Evolutionary conservation across 495 filamentous ascomycete genomes (phyloP).

Genomic region (Penicillium atrosanguineum): DNA sequence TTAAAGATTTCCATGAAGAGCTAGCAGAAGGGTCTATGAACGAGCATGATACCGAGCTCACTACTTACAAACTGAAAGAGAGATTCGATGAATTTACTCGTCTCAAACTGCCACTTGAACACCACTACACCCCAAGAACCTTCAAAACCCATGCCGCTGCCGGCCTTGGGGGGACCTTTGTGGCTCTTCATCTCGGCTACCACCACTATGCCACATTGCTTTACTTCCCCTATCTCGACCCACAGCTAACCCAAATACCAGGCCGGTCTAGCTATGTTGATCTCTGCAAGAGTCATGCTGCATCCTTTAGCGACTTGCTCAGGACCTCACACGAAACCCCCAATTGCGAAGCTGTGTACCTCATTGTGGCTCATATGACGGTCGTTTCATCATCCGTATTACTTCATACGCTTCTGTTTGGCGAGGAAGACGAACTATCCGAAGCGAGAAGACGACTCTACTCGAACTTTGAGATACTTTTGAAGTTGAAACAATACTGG

Average conservation of each 20-base stretch:
- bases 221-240: conserved; percentile 27
- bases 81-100: conserved; percentile 9
- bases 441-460: conserved; percentile 21
- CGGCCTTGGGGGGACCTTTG: conserved; percentile 23
- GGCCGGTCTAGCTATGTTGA: conserved; percentile 12
- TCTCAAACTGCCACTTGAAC: conserved; percentile 8
- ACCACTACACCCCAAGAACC: conserved; percentile 12
- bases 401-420: conserved; percentile 29
- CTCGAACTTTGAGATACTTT: conserved; percentile 24
- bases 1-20: conserved; percentile 17
- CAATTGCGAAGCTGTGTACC: conserved; percentile 24
- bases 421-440: conserved; percentile 18
- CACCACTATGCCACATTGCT: conserved; percentile 30
- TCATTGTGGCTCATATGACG: conserved; percentile 31
- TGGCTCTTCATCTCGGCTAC: conserved; percentile 30
- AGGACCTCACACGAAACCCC: conserved; percentile 6
- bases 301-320: conserved; percentile 23
- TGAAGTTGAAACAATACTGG: conserved; percentile 26
- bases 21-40: conserved; percentile 12
- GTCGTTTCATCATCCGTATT: conserved; percentile 28
- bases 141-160: conserved; percentile 14
- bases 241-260: conserved; percentile 2
- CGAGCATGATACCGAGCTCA: conserved; percentile 6
- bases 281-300: conserved; percentile 29
- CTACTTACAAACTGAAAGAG: conserved; percentile 5